Evolutionary conservation across 345 rosid genomes (phyloP), one percentile per base, ranked within the genome.

Genomic region (Lenwebbia sp.): DNA sequence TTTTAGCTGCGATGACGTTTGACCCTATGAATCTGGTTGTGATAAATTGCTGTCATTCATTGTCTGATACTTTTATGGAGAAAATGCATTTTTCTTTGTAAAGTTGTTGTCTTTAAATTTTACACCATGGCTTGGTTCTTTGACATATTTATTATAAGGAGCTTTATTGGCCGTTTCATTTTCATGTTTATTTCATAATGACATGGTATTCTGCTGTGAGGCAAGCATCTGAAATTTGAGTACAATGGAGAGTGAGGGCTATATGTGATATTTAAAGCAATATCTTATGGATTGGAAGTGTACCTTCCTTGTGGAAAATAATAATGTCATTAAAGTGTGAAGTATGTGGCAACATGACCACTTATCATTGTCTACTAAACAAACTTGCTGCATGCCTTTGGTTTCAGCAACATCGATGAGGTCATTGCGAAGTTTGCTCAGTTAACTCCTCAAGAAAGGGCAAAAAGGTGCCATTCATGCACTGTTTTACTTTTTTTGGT

Each of bases 381-480:
- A 70, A 37, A 19, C 47, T 37, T 37, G 70, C 47, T 70, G 47
- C 26, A 37, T 70, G 47, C 47, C 81, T 74, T 85, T 28, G 41
- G 37, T 85, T 62, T 83, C 91, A 94, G 96, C 91, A 93, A 87
- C 85, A 87, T 96, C 70, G 98, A 94, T 89, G 96, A 94, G 85
- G 93, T 96, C 74, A 95, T 96, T 85, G 91, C 93, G n/a, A 96
- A 91, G 89, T 94, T 94, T 85, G 88, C 95, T 57, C 95, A 94
- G 85, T 89, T 94, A 88, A 94, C 95, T 44, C 96, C 98, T 23
- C 99, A 95, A 85, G 99, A 96, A 90, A 94, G 98, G 91, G 96
- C 95, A 76, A 96, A 96, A 91, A 91, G 95, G 98, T 94, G 70
- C 70, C 53, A 86, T 83, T 41, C 7, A 62, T 22, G 84, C 21